Conservation (phyloP, 805 yeast genomes). For the Saccharomycopsis sp. region DNA sequence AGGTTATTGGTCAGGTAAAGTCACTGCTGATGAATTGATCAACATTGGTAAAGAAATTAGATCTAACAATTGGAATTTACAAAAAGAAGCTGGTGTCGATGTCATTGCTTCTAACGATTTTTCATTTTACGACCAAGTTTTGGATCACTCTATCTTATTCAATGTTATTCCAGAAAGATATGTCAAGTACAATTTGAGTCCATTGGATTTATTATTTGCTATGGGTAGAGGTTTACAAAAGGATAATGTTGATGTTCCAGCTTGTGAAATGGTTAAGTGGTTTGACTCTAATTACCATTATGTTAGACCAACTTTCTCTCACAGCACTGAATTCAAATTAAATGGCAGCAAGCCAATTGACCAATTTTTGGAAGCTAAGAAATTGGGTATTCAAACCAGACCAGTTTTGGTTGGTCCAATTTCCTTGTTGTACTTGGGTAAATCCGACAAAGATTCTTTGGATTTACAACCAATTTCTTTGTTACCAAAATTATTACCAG, state of each 20-base stretch:
- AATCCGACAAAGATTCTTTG: slow-evolving; percentile 95
- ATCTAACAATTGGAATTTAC: slow-evolving; percentile 96
- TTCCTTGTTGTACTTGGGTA: slow-evolving; percentile 90
- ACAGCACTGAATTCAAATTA: slow-evolving; percentile 92
- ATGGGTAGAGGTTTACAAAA: slow-evolving; percentile 99
- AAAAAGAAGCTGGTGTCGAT: slow-evolving; percentile 95
- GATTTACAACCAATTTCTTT: slow-evolving; percentile 91
- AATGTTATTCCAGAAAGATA: slow-evolving; percentile 96
- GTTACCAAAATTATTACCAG: slow-evolving; percentile 85
- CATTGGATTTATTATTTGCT: slow-evolving; percentile 91
- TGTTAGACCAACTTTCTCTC: slow-evolving; percentile 98
- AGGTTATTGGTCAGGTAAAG: slow-evolving; percentile 97
- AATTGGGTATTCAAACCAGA: slow-evolving; percentile 90
- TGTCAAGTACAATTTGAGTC: slow-evolving; percentile 81
- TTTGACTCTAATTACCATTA: slow-evolving; percentile 99
- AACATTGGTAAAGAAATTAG: slow-evolving; percentile 93
- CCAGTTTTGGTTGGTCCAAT: slow-evolving; percentile 97
- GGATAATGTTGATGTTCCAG: slow-evolving; percentile 97
- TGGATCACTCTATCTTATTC: slow-evolving; percentile 87
- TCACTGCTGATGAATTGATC: slow-evolving; percentile 76
- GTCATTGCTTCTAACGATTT: slow-evolving; percentile 96
- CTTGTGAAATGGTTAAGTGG: slow-evolving; percentile 99
- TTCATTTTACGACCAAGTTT: slow-evolving; percentile 95
- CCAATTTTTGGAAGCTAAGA: slow-evolving; percentile 97
- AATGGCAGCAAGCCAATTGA: slow-evolving; percentile 95